A percentile compares a stretch with the other conserved stretches of the same genome.
phyloP scores from a whole-genome alignment of 257 asterid species.

The Salvia splendens region DNA sequence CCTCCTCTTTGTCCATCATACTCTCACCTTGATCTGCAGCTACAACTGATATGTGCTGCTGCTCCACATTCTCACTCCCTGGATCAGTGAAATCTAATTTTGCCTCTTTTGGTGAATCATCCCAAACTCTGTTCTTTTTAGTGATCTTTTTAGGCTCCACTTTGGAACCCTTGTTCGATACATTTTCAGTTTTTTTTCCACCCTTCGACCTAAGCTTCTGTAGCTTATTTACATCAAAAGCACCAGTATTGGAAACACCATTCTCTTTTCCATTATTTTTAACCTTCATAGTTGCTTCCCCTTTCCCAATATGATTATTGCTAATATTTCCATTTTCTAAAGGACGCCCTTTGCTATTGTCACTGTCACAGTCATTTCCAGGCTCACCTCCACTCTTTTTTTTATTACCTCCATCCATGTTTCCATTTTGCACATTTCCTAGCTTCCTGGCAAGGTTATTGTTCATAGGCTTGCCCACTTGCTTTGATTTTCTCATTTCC shows the following conservation, averaged over 20 bases:
- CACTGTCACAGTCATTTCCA: conserved; percentile 61
- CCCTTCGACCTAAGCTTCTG: conserved; percentile 74
- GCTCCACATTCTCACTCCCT: conserved; percentile 68
- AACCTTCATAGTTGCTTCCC: conserved; percentile 36
- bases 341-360: conserved; percentile 40
- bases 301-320: conserved; percentile 44
- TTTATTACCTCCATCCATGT: conserved; percentile 61
- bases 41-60: conserved; percentile 54
- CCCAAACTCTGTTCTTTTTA: conserved; percentile 82
- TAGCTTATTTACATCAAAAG: conserved; percentile 89
- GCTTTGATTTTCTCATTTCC: conserved; percentile 82
- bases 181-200: conserved; percentile 64
- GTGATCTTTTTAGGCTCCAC: conserved; percentile 60
- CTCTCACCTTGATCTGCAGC: conserved; percentile 75
- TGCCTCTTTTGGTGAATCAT: conserved; percentile 62
- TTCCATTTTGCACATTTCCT: conserved; percentile 62
- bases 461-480: conserved; percentile 56
- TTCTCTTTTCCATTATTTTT: conserved; percentile 65
- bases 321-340: conserved; percentile 57
- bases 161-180: conserved; percentile 63
- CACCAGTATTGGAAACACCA: conserved; percentile 58
- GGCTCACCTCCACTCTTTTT: conserved; percentile 76
- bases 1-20: conserved; percentile 96
- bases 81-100: conserved; percentile 90
- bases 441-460: conserved; percentile 65